Conservation (phyloP, 2,329 filamentous ascomycete species). For the Bipolaris victoriae region DNA sequence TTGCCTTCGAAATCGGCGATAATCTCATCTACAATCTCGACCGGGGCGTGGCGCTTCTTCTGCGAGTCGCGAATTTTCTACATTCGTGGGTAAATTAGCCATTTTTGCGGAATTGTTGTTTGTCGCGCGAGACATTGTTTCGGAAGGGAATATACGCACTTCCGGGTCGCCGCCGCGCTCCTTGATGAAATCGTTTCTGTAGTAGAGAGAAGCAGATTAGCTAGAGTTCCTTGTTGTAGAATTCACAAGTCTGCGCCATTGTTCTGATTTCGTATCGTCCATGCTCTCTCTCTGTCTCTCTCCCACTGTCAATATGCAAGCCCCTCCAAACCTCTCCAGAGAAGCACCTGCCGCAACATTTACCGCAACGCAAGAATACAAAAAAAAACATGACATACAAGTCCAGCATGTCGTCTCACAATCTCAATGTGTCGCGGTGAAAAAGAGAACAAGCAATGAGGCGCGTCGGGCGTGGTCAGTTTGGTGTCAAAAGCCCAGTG, state of each 20-base stretch:
- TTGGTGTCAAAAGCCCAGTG: constrained; percentile 8
- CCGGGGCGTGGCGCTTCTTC: constrained; percentile 77
- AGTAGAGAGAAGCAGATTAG: constrained; percentile 38
- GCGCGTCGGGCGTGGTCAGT: constrained; percentile 1
- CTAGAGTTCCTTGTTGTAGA: background rate
- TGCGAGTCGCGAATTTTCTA: constrained; percentile 86
- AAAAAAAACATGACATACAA: constrained; percentile 23
- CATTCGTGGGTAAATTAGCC: background rate
- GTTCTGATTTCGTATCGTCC: background rate
- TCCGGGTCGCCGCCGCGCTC: constrained; percentile 92
- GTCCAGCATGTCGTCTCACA: constrained; percentile 39
- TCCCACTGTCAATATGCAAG: background rate
- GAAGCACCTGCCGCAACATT: background rate
- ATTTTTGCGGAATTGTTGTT: background rate
- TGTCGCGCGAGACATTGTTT: background rate
- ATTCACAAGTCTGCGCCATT: background rate
- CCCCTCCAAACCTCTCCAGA: constrained; percentile 5
- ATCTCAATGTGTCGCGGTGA: background rate
- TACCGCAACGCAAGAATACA: background rate
- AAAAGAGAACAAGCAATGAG: background rate
- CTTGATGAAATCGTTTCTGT: constrained; percentile 60
- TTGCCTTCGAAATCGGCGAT: constrained; percentile 75
- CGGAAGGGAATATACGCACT: constrained; percentile 14
- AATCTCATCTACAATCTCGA: constrained; percentile 88
- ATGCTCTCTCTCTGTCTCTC: background rate